Evolutionary conservation across 148 eudicot genomes (phyloP).

Genomic region (Vaccinium corymbosum): DNA sequence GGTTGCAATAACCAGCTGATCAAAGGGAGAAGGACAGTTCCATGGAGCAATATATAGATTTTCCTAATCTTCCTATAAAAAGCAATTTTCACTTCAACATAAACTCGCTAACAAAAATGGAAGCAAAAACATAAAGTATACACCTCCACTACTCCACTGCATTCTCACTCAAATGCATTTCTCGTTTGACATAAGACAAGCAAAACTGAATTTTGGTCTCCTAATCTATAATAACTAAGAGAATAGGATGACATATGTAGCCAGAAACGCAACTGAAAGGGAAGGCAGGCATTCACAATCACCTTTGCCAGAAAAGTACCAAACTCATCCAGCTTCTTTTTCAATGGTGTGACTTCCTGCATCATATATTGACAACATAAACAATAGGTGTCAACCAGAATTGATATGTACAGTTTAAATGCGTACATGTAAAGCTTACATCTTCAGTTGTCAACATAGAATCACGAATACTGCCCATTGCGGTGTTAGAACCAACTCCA

Average conservation of each 20-base stretch:
- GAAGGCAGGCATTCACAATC: slow-evolving; percentile 15
- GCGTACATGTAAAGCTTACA: slow-evolving; percentile 39
- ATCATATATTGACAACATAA: slow-evolving; percentile 11
- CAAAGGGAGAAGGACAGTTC: not conserved
- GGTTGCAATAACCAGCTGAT: not conserved
- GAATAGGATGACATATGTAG: not conserved
- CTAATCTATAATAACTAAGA: not conserved
- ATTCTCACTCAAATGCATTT: not conserved
- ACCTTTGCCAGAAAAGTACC: slow-evolving; percentile 99
- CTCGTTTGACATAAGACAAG: not conserved
- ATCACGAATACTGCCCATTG: slow-evolving; percentile 99
- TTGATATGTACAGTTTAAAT: not conserved
- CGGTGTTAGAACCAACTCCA: slow-evolving; percentile 97
- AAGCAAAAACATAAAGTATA: not conserved
- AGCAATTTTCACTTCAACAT: not conserved
- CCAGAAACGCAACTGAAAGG: not conserved
- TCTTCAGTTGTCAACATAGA: slow-evolving; percentile 96
- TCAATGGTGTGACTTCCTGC: slow-evolving; percentile 95
- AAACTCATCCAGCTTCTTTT: slow-evolving; percentile 94
- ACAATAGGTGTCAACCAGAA: not conserved
- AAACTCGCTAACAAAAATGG: not conserved
- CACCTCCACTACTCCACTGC: not conserved
- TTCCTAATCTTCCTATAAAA: not conserved
- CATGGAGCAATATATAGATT: not conserved
- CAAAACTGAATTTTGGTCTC: not conserved